Percentiles rank a stretch among this genome's conserved stretches.
Evolutionary conservation across 2,329 filamentous ascomycete genomes (phyloP).

Genomic region (Acrocalymma vagum): DNA sequence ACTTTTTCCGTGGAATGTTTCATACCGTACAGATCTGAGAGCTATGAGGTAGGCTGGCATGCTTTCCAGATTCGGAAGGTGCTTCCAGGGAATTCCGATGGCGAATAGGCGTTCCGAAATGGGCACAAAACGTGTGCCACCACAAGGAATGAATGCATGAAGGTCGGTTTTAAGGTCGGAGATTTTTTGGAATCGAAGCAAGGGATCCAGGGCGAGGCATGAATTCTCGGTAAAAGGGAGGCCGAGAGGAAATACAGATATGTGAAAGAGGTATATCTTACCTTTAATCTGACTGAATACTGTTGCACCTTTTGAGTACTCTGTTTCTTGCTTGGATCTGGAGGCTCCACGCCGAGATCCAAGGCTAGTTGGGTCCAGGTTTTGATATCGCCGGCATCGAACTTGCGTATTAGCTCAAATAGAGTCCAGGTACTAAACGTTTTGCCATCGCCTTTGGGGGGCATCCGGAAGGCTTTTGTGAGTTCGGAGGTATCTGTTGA

Average conservation of each 20-base stretch:
- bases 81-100: too few species aligned
- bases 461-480: conserved; percentile 77
- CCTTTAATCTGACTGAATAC: conserved; percentile 91
- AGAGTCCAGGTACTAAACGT: conserved; percentile 80
- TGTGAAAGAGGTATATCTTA: conserved; percentile 48
- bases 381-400: conserved; percentile 85
- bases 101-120: too few species aligned
- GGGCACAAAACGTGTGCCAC: too few species aligned
- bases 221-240: neutral
- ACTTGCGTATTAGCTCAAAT: conserved; percentile 79
- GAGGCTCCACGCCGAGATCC: conserved; percentile 86
- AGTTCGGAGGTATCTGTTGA: conserved; percentile 75
- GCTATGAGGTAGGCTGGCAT: too few species aligned
- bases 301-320: conserved; percentile 95
- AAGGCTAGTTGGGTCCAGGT: conserved; percentile 91
- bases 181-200: too few species aligned
- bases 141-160: too few species aligned
- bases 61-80: too few species aligned
- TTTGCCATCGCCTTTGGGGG: conserved; percentile 88
- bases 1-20: too few species aligned
- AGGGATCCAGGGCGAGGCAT: too few species aligned
- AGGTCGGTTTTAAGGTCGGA: too few species aligned
- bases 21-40: too few species aligned
- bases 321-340: conserved; percentile 81
- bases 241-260: neutral